phyloP scores from a whole-genome alignment of 164 flowering plant genomes.

The Tetrastigma voinierianum region DNA sequence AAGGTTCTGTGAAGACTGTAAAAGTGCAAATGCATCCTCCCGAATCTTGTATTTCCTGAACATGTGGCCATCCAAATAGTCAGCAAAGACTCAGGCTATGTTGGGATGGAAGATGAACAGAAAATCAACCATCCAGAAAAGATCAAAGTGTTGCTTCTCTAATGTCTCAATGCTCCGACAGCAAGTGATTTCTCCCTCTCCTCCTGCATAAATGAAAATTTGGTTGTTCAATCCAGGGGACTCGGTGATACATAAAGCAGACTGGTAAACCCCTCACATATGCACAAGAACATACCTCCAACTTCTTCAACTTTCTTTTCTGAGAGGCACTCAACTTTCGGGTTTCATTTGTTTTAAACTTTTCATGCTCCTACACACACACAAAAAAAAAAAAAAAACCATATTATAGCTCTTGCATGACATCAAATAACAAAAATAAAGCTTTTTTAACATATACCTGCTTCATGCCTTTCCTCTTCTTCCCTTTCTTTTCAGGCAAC shows the following conservation, averaged over 20 bases:
- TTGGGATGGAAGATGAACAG: neutral
- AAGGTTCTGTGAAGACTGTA: constrained; percentile 60
- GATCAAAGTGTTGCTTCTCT: constrained; percentile 36
- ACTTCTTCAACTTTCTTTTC: constrained; percentile 66
- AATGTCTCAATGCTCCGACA: constrained; percentile 51
- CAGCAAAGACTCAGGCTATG: neutral
- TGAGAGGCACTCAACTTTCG: too few species aligned
- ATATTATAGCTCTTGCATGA: too few species aligned
- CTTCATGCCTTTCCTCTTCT: too few species aligned
- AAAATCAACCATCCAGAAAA: neutral
- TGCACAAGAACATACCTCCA: constrained; percentile 48
- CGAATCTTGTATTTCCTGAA: constrained; percentile 69
- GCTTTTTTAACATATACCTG: too few species aligned
- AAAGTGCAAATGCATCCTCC: constrained; percentile 55
- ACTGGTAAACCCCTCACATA: neutral
- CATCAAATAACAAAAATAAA: too few species aligned
- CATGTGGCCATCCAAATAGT: neutral
- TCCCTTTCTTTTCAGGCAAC: constrained; percentile 43
- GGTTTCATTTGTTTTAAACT: too few species aligned
- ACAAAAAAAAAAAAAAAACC: too few species aligned
- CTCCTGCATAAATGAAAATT: constrained; percentile 45
- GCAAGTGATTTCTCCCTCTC: constrained; percentile 47
- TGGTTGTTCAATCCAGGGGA: neutral
- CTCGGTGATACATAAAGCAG: neutral
- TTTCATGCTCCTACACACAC: too few species aligned